Evolutionary conservation across 805 yeast genomes (phyloP), one percentile per base, ranked within the genome.

Genomic region (Komagataella phaffii): DNA sequence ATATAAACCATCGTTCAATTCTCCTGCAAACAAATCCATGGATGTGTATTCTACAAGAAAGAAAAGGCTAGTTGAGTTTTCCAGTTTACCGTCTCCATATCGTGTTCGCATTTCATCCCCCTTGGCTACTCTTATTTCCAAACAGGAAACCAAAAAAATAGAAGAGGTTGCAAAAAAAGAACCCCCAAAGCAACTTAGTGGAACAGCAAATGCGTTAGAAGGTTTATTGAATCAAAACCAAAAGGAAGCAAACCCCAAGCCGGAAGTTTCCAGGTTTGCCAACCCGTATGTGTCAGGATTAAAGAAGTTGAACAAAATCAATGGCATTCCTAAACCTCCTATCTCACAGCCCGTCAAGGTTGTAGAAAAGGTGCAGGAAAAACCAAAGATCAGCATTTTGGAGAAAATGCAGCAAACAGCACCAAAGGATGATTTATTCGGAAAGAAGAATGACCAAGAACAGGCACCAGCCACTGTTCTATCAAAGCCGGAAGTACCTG

Each of bases 51-150:
- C 49, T 56, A 56, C 63, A 2, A 53, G 53, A 47, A 64, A 58
- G 49, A 57, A 57, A 49, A 58, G 69, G 52, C 58, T 66, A 36
- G 58, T 63, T 3, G 56, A 54, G 21, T 65, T 62, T 46, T 57
- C 65, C 5, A 51, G 59, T 7, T 53, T 62, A 8, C 63, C 67
- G 4, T 60, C 62, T 1, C 64, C 66, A 3, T 57, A 59, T 47
- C 55, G 60, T 44, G 52, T 56, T 30, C 54, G 64, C 44, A 54
- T 61, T 3, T 56, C 59, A 7, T 61, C 69, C 3, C 67, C 69
- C 4, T 54, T 64, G 30, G 56, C 56, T 4, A 50, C 58, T 6
- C 57, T 54, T 43, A 46, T 50, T 14, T 47, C 46, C 51, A 55
- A 53, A 53, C 45, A 10, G 57, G 58, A 19, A 55, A 53, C 17